Base-by-base conservation (phyloP, 495 filamentous ascomycete genomes). In the Amphirosellinia nigrospora region DNA sequence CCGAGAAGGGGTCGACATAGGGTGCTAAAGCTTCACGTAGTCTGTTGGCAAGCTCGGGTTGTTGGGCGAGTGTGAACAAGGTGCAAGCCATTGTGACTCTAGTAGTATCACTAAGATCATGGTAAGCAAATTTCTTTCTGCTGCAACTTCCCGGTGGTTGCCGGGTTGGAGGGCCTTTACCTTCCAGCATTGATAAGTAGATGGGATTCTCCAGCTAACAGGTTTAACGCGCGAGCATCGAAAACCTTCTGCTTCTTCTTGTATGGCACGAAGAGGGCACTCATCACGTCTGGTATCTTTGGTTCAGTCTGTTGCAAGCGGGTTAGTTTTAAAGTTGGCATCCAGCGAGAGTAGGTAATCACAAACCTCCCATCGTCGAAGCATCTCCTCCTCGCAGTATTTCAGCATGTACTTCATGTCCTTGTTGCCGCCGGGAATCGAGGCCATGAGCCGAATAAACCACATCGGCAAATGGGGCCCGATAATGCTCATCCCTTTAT, bases 331-430 rank as follows among this genome's bases (percentile, higher is more conserved):
- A 28, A 53, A 30, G 10, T 53, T 53, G 50, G 28, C 0, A 28
- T 2, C 23, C 0, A 30, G 50, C 30, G 50, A 30, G 13, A n/a
- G 48, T 52, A 23, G 48, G 48, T 26, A 52, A 52, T 10, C 10
- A 53, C 50, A 53, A 30, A 53, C 50, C 50, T 53, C 16, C 50
- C 50, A 53, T 53, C 50, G 26, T 52, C 21, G 48, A 23, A 52
- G 48, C 48, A 52, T 52, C 48, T 52, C 48, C 48, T 52, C 48
- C 21, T 7, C 15, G 23, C 48, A 52, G 9, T 52, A 52, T 52
- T 52, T 52, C 21, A 52, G 48, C 48, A 52, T 52, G n/a, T 26
- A 52, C 7, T 52, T 52, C 23, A 28, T 52, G 21, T 52, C 48
- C 48, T 52, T 52, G 48, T 52, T 52, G 13, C 48, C 48, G 10